Conservation (phyloP, 208 protist species). For the Herpetomonas muscarum region DNA sequence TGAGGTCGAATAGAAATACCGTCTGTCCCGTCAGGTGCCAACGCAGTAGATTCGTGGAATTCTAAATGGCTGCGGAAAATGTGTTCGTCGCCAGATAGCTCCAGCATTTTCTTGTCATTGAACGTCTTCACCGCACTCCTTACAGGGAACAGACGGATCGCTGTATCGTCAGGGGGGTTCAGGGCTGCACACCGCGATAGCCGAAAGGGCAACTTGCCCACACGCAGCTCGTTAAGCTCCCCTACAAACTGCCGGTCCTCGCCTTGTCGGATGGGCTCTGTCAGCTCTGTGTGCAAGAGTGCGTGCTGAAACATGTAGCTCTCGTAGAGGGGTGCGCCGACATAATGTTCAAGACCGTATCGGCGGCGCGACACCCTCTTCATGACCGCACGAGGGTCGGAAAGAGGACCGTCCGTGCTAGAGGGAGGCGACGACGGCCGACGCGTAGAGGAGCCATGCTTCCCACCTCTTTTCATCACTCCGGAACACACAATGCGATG, state of each 20-base stretch:
- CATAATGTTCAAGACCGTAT: slow-evolving; percentile 21
- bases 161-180: slow-evolving; percentile 43
- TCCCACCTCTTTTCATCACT: too few species aligned
- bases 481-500: not conserved
- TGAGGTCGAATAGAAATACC: too few species aligned
- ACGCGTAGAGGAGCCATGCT: too few species aligned
- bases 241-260: slow-evolving; percentile 48
- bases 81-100: slow-evolving; percentile 36
- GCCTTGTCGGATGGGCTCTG: slow-evolving; percentile 32
- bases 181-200: slow-evolving; percentile 54
- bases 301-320: slow-evolving; percentile 54
- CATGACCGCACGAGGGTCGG: not conserved
- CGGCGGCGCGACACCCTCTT: not conserved
- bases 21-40: too few species aligned
- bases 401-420: not conserved
- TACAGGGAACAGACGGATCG: slow-evolving; percentile 70
- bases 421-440: too few species aligned
- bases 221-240: slow-evolving; percentile 61
- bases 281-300: slow-evolving; percentile 68
- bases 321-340: slow-evolving; percentile 51
- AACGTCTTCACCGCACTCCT: slow-evolving; percentile 53
- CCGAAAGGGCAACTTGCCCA: slow-evolving; percentile 53
- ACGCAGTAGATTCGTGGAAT: too few species aligned
- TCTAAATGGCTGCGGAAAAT: slow-evolving; percentile 49
- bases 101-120: slow-evolving; percentile 70